Base-by-base conservation (phyloP, 2,329 filamentous ascomycete genomes). In the Colletotrichum kahawae region DNA sequence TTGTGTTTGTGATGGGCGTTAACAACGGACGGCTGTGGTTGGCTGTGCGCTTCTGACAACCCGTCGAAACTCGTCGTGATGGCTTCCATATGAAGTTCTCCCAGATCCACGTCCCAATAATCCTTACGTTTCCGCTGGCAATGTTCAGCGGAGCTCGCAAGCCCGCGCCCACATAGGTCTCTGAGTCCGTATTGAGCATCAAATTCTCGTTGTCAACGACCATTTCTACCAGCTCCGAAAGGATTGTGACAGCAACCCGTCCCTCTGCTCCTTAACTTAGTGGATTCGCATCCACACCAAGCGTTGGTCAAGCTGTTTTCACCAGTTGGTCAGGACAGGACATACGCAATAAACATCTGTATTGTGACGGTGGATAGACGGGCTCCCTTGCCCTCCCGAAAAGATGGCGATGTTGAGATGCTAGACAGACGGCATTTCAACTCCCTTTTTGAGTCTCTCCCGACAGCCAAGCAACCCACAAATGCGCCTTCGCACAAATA, bases 401-500 rank as follows among this genome's bases (percentile, higher is more conserved):
- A 66, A 59, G 59, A 63, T 48, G 33, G 54, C 36, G 33, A 57
- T 65, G 29, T 62, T 57, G 71, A 64, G 27, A 34, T 63, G 63
- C 57, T 34, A 13, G 60, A 36, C 56, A 38, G 38, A 38, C 21
- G 31, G 34, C 63, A 67, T 72, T 48, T 68, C 34, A 38, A 68
- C 57, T 48, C 27, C 29, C 33, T 33, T 63, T 56, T 63, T 33
- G 27, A 27, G 21, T 62, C 43, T 63, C 34, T 48, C 51, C 56
- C 38, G 48, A 56, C 63, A 31, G 31, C n/a, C 24, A 62, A 64
- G 57, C 56, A 57, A 33, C 29, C 57, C 38, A 43, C 56, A 54
- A 34, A 57, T 56, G 43, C 72, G 63, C 69, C 72, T 67, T 72
- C 72, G 33, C 64, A 68, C 51, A 66, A 64, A 72, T 66, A 33